phyloP scores from a whole-genome alignment of 2,329 filamentous ascomycete species.

The Beauveria rudraprayagi region DNA sequence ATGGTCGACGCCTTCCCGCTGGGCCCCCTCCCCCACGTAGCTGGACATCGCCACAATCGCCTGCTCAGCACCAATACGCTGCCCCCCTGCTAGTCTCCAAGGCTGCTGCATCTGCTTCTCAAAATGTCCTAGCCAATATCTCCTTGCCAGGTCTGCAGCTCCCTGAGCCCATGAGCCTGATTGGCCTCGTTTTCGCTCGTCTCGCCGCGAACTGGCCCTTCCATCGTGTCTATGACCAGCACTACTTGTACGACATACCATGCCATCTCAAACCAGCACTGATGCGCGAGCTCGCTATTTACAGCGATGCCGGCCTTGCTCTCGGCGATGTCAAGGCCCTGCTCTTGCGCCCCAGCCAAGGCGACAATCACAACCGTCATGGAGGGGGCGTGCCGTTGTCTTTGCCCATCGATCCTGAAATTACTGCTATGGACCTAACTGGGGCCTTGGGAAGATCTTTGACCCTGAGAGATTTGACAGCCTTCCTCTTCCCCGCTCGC shows the following conservation, averaged over 20 bases:
- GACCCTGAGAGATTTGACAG: conserved; percentile 42
- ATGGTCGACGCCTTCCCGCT: conserved; percentile 45
- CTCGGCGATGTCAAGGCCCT: conserved; percentile 42
- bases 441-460: conserved; percentile 43
- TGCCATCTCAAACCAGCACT: conserved; percentile 44
- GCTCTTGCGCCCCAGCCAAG: conserved; percentile 27
- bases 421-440: conserved; percentile 47
- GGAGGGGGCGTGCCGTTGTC: conserved; percentile 1
- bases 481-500: conserved; percentile 39
- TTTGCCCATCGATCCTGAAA: conserved; percentile 9
- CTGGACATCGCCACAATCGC: conserved; percentile 31
- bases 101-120: neutral
- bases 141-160: conserved; percentile 37
- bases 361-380: conserved; percentile 14
- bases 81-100: neutral
- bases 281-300: conserved; percentile 40
- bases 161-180: conserved; percentile 39
- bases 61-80: conserved; percentile 17
- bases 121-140: conserved; percentile 14
- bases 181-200: conserved; percentile 41
- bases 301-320: conserved; percentile 38
- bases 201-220: conserved; percentile 48
- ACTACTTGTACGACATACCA: conserved; percentile 49
- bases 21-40: conserved; percentile 53
- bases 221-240: conserved; percentile 46